phyloP scores from a whole-genome alignment of 1,139 yeast species.

The Candida sanyaensis region DNA sequence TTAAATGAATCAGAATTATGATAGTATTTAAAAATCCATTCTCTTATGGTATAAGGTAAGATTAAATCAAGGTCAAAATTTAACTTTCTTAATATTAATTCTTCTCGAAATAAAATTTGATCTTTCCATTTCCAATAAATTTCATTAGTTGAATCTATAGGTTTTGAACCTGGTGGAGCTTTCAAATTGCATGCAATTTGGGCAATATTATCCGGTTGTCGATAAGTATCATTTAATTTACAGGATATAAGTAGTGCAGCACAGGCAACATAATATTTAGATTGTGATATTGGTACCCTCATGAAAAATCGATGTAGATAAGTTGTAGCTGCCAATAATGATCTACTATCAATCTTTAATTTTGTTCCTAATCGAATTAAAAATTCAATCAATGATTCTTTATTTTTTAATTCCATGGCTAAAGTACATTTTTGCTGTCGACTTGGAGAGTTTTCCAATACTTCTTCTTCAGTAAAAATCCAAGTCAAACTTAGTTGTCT shows the following conservation, averaged over 20 bases:
- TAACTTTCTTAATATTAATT: conserved; percentile 38
- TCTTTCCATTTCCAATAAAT: conserved; percentile 51
- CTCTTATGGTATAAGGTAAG: conserved; percentile 41
- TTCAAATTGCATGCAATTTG: conserved; percentile 38
- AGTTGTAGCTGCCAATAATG: conserved; percentile 46
- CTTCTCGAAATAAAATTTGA: conserved; percentile 47
- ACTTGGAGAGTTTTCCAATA: conserved; percentile 33
- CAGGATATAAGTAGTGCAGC: conserved; percentile 48
- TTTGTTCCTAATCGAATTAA: conserved; percentile 38
- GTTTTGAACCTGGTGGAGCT: conserved; percentile 25
- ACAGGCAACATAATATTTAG: conserved; percentile 48
- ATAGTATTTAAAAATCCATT: conserved; percentile 18
- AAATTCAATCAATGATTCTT: conserved; percentile 45
- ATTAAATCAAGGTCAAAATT: conserved; percentile 43
- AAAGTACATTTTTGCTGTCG: conserved; percentile 20
- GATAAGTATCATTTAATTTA: conserved; percentile 44
- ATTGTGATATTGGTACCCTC: conserved; percentile 45
- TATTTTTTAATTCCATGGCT: conserved; percentile 37
- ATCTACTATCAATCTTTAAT: conserved; percentile 44
- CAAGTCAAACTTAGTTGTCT: conserved; percentile 23
- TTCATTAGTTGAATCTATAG: conserved; percentile 43
- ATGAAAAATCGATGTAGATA: conserved; percentile 44
- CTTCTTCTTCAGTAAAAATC: conserved; percentile 36
- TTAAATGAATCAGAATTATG: conserved; percentile 1
- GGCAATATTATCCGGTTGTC: conserved; percentile 48